Base-by-base conservation (phyloP, 192 early-diverging fungal genomes). In the Globomyces pollinis-pini region DNA sequence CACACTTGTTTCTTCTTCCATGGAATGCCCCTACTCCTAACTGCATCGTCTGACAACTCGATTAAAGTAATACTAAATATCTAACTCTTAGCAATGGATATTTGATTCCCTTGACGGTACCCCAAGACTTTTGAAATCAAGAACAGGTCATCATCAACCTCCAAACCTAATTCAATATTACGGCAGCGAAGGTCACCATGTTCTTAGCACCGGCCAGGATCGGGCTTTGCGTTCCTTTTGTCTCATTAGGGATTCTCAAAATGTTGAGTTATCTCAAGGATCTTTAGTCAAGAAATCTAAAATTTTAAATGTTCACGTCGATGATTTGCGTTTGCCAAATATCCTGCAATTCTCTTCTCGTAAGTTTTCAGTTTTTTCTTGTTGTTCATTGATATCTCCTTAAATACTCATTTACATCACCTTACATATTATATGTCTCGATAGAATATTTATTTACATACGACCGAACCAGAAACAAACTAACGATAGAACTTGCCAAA, bases 11-110 rank as follows among this genome's bases (percentile, higher is more conserved):
- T 91, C 36, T 98, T 93, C 68, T 72, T 96, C 57, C 73, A 70
- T 32, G 87, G 88, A 2, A 90, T 93, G 80, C 84, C 89, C 13
- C 70, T 99, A 44, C 69, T 97, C 47, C 64, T 99, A 24, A 91
- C 90, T 4, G 89, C 89, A 18, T 86, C 88, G 28, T 69, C 76
- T 1, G 96, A 99, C 71, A 99, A 99, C 60, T 73, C 93, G 23
- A 78, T 99, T 56, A 91, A 93, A n/a, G 74, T 78, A 85, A 59
- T n/a, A 33, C 16, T 41, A 43, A 26, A 8, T 34, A 18, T 16
- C 57, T 86, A n/a, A n/a, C n/a, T n/a, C n/a, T n/a, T n/a, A n/a
- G 77, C 87, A 93, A 73, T 99, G 94, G 93, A 81, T 95, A 31
- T 99, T 97, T 75, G 94, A 99, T 62, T 78, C 74, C 13, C 59